phyloP scores from a whole-genome alignment of 2,329 filamentous ascomycete genomes.

The Sphaerostilbella broomeana region DNA sequence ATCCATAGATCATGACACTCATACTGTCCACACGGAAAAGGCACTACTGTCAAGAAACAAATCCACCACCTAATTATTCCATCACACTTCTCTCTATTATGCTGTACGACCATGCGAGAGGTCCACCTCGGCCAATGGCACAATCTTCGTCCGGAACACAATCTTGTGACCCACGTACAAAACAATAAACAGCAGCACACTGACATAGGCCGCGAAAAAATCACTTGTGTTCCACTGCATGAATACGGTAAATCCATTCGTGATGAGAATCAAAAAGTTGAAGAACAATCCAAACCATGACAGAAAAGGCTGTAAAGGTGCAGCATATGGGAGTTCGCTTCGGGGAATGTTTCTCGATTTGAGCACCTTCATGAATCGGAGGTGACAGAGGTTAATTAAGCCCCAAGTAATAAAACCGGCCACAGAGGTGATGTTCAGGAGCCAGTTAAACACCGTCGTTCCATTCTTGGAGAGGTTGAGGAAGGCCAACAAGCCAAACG shows the following conservation, averaged over 20 bases:
- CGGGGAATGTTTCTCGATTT: slow-evolving; percentile 50
- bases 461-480: slow-evolving; percentile 57
- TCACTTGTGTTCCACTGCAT: slow-evolving; percentile 53
- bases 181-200: slow-evolving; percentile 55
- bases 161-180: slow-evolving; percentile 57
- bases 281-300: slow-evolving; percentile 61
- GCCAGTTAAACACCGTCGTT: slow-evolving; percentile 61
- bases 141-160: slow-evolving; percentile 32
- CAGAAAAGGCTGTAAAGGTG: slow-evolving; percentile 56
- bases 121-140: slow-evolving; percentile 32
- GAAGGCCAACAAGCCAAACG: slow-evolving; percentile 59
- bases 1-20: slow-evolving; percentile 13
- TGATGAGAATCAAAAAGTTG: slow-evolving; percentile 57
- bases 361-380: slow-evolving; percentile 59
- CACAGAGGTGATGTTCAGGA: slow-evolving; percentile 63
- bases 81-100: not conserved
- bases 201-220: slow-evolving; percentile 61
- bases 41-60: too few species aligned
- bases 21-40: too few species aligned
- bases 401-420: slow-evolving; percentile 67
- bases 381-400: slow-evolving; percentile 57
- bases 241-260: slow-evolving; percentile 63
- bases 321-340: slow-evolving; percentile 51
- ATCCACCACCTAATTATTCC: slow-evolving; percentile 3
- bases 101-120: slow-evolving; percentile 16